Conservation (phyloP, 192 early-diverging fungal genomes). For the Coemansia sp. region DNA sequence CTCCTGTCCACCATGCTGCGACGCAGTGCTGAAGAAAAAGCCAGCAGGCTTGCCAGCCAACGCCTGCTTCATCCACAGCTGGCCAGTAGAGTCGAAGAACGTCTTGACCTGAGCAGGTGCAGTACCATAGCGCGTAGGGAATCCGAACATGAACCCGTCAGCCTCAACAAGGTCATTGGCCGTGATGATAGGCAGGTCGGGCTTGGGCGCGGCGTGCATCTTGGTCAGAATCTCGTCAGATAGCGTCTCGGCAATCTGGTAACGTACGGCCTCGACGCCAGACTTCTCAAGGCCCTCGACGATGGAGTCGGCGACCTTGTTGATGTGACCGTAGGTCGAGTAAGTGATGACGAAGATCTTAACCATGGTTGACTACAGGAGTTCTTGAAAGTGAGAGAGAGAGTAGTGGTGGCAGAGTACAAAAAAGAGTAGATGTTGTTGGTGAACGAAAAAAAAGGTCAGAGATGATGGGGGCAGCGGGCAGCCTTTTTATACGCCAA, state of each 20-base stretch:
- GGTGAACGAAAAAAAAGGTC: not conserved
- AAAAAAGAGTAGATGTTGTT: not conserved
- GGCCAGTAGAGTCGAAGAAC: slow-evolving; percentile 68
- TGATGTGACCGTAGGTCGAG: slow-evolving; percentile 74
- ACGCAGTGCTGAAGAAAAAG: slow-evolving; percentile 72
- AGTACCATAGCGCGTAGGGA: slow-evolving; percentile 72
- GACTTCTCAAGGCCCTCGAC: slow-evolving; percentile 64
- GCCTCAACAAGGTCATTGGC: slow-evolving; percentile 60
- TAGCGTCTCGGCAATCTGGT: slow-evolving; percentile 67
- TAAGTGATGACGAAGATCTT: slow-evolving; percentile 72
- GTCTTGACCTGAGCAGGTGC: slow-evolving; percentile 80
- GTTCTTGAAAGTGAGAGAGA: not conserved
- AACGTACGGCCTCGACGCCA: slow-evolving; percentile 58
- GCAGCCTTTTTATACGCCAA: not conserved
- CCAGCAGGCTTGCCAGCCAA: slow-evolving; percentile 74
- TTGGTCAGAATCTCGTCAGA: slow-evolving; percentile 69
- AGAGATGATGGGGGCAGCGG: not conserved
- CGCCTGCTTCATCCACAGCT: slow-evolving; percentile 59
- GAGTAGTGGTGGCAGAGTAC: not conserved
- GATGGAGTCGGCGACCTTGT: slow-evolving; percentile 64
- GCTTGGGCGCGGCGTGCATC: slow-evolving; percentile 65
- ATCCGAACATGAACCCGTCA: slow-evolving; percentile 73
- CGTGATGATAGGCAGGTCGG: slow-evolving; percentile 60
- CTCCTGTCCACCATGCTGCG: slow-evolving; percentile 84
- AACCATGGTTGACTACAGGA: slow-evolving; percentile 18